Conservation (phyloP, 169 alveolate species). For the Blepharisma undulans region DNA sequence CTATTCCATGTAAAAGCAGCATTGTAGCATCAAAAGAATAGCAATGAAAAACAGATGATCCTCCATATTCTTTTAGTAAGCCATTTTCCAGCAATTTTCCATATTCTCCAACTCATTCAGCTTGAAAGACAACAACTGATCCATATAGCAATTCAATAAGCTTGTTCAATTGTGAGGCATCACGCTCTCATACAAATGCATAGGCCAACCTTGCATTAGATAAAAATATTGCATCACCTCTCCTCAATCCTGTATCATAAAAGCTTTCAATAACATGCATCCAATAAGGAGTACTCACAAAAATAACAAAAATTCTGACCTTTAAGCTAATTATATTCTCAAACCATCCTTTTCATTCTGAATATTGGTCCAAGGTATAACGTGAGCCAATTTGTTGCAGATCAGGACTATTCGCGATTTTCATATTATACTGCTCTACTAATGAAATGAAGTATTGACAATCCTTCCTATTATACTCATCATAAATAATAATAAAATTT, state of each 20-base stretch:
- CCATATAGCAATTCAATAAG: not conserved
- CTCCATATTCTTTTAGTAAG: not conserved
- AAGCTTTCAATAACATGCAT: not conserved
- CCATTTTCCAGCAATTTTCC: not conserved
- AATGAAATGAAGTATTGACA: not conserved
- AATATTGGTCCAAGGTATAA: not conserved
- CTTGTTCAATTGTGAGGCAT: not conserved
- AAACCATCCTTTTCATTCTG: not conserved
- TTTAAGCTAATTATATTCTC: too few relatives aligned
- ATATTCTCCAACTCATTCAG: conserved; percentile 22
- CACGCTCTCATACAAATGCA: not conserved
- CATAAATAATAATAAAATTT: not conserved
- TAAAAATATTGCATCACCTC: not conserved
- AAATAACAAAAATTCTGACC: not conserved
- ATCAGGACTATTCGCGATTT: not conserved
- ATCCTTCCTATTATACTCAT: not conserved
- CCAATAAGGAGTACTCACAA: not conserved
- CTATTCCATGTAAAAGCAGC: not conserved
- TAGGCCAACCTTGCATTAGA: not conserved
- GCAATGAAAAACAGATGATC: not conserved
- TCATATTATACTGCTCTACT: not conserved
- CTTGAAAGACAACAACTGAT: not conserved
- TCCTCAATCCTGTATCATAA: conserved; percentile 14
- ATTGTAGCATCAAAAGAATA: not conserved
- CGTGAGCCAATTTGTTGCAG: not conserved